Conservation (phyloP, 495 filamentous ascomycete genomes). For the Neurospora hispaniola region DNA sequence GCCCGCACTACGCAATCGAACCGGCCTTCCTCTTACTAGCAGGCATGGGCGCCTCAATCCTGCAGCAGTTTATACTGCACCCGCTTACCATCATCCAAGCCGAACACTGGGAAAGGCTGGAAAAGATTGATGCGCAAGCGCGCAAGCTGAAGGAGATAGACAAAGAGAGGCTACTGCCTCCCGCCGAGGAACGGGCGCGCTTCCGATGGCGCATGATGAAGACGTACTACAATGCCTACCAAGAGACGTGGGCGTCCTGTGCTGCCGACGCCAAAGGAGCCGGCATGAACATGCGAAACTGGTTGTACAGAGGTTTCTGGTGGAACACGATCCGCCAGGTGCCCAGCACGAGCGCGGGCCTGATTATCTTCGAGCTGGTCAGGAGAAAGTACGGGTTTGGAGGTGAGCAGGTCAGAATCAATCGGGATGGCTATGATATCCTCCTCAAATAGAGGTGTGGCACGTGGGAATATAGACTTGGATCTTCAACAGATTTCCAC, state of each 20-base stretch:
- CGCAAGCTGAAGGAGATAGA: constrained; percentile 34
- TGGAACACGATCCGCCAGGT: constrained; percentile 68
- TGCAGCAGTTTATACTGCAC: constrained; percentile 71
- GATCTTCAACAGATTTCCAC: neutral
- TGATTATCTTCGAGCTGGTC: constrained; percentile 85
- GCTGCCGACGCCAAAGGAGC: constrained; percentile 47
- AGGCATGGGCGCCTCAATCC: constrained; percentile 62
- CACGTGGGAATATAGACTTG: neutral
- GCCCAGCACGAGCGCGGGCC: constrained; percentile 76
- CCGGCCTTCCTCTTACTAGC: constrained; percentile 71
- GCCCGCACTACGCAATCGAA: constrained; percentile 77
- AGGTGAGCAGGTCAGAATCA: constrained; percentile 48
- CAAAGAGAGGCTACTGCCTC: neutral
- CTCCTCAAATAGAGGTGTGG: constrained; percentile 36
- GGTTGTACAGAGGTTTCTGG: constrained; percentile 71
- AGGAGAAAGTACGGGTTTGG: constrained; percentile 65
- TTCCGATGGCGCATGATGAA: constrained; percentile 41
- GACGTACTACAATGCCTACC: constrained; percentile 65
- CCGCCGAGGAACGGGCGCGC: constrained; percentile 16
- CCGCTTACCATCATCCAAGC: constrained; percentile 66
- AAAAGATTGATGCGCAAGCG: constrained; percentile 56
- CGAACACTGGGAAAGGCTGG: constrained; percentile 67
- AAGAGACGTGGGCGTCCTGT: constrained; percentile 64
- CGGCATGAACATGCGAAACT: constrained; percentile 52
- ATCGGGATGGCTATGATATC: constrained; percentile 63